Base-by-base conservation (phyloP, 352 stramenopile species). In the Sclerospora graminicola region DNA sequence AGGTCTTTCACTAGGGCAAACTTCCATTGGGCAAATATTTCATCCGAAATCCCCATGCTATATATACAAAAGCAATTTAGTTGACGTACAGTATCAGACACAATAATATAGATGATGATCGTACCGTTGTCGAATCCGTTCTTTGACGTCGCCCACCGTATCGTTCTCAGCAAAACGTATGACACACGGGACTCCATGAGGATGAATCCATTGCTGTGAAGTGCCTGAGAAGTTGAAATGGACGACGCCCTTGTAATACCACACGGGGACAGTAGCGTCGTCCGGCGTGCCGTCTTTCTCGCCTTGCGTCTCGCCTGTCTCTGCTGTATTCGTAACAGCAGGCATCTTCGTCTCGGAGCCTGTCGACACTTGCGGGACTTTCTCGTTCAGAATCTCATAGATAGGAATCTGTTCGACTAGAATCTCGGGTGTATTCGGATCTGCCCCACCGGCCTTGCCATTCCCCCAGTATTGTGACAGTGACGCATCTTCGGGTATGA, bases 1-100 rank as follows among this genome's bases (percentile, higher is more conserved):
- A 77, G 65, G 18, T 93, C 75, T 35, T 86, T 85, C 16, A 93
- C 65, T 19, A 86, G 48, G 3, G 79, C 63, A 11, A 93, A 63
- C 16, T 80, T 70, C 82, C 82, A 93, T 16, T 69, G 64, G 13
- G 50, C 48, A 29, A 93, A 88, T 26, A 75, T 51, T 15, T 88
- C 77, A 9, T 59, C 58, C 9, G 66, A 64, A n/a, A 89, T 70
- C 2, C 74, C 63, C 33, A 93, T 71, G 23, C 82, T 93, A 32
- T 20, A 52, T 34, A 54, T 23, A 8, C 48, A 10, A 65, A 10
- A 36, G 30, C 7, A 1, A 18, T 26, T 51, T 41, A 55, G 28
- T 46, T 15, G 4, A 51, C 28, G 15, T 20, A 36, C 18, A 14
- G 31, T 19, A n/a, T 49, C 40, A 48, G 43, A 53, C 21, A 33